Evolutionary conservation across 2,329 filamentous ascomycete species (phyloP).

Genomic region (Pseudogymnoascus sp.): DNA sequence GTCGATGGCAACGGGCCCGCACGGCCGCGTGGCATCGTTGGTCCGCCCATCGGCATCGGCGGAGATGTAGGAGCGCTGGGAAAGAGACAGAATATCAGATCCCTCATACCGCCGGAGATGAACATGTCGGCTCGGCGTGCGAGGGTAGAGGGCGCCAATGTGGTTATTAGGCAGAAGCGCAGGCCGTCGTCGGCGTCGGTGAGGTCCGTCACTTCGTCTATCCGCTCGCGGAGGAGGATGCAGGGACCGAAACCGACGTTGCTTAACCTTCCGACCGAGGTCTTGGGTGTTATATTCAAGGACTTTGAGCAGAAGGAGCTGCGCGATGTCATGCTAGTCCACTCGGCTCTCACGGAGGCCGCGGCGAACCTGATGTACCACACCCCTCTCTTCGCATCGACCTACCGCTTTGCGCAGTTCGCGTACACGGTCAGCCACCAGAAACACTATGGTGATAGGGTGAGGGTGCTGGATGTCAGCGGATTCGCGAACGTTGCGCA

Average conservation of each 20-base stretch:
- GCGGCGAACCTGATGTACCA: slow-evolving; percentile 17
- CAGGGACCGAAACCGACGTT: slow-evolving; percentile 12
- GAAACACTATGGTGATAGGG: slow-evolving; percentile 15
- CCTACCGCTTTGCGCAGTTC: slow-evolving; percentile 23
- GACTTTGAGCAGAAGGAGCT: slow-evolving; percentile 15
- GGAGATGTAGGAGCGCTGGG: background rate
- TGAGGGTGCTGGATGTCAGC: slow-evolving; percentile 18
- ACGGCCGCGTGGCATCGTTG: slow-evolving; percentile 9
- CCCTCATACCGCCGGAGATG: slow-evolving; percentile 11
- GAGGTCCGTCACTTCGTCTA: slow-evolving; percentile 14
- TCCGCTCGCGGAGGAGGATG: slow-evolving; percentile 11
- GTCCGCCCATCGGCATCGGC: background rate
- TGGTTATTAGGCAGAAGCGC: slow-evolving; percentile 11
- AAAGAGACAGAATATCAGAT: slow-evolving; percentile 11
- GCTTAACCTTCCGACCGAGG: slow-evolving; percentile 16
- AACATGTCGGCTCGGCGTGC: background rate
- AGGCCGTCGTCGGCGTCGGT: slow-evolving; percentile 13
- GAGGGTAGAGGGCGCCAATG: background rate
- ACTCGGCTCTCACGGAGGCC: slow-evolving; percentile 15
- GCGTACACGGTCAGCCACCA: slow-evolving; percentile 15
- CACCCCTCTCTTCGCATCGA: slow-evolving; percentile 17
- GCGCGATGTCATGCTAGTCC: slow-evolving; percentile 15
- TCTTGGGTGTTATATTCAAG: slow-evolving; percentile 16
- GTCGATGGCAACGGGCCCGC: slow-evolving; percentile 14
- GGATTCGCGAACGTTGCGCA: slow-evolving; percentile 13